Evolutionary conservation across 2,329 filamentous ascomycete genomes (phyloP), one percentile per base, ranked within the genome.

Genomic region (Lachnellula suecica): DNA sequence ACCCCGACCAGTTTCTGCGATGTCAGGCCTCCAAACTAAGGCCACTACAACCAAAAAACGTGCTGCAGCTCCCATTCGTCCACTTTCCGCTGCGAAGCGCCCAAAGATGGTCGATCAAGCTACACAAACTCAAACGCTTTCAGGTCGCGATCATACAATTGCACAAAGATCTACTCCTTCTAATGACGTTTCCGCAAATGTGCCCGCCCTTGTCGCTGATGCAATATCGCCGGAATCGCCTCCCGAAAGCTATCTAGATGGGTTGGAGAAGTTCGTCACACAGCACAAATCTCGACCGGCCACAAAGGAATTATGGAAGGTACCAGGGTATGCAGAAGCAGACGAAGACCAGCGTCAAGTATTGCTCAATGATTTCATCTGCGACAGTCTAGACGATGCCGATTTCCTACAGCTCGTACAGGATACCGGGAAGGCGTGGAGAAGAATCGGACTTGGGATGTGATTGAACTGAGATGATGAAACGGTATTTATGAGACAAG

Each of bases 361-460:
- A 9, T 66, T 72, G 10, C 60, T 82, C 17, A 75, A 79, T 47
- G 66, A 76, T 22, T 79, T 79, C 56, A 74, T 83, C 49, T 69
- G 76, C 34, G 69, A 71, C n/a, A 71, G 73, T 51, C 68, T 82
- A 3, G 70, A 77, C 24, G 73, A 78, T 54, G 68, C 74, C 3
- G 68, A 73, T 19, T 82, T 83, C 53, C 50, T 76, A 5, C 72
- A 70, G 17, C 63, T 82, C n/a, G 75, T 76, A 46, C 69, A 76
- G 53, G 77, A 81, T 62, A 70, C 78, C 42, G 73, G 74, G 46
- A 67, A 67, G 11, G 72, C 74, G 55, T 82, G 78, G 79, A 68
- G 70, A 52, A 69, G 72, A 34, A 69, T 76, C 47, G 72, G 70
- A n/a, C 62, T 78, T n/a, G 73, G 70, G n/a, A 60, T 70, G 52